These are phyloP conservation scores for Cryptosporidium viatorum DNA, from an alignment of 169 alveolate genomes.

Conservation along the genomic window DNA sequence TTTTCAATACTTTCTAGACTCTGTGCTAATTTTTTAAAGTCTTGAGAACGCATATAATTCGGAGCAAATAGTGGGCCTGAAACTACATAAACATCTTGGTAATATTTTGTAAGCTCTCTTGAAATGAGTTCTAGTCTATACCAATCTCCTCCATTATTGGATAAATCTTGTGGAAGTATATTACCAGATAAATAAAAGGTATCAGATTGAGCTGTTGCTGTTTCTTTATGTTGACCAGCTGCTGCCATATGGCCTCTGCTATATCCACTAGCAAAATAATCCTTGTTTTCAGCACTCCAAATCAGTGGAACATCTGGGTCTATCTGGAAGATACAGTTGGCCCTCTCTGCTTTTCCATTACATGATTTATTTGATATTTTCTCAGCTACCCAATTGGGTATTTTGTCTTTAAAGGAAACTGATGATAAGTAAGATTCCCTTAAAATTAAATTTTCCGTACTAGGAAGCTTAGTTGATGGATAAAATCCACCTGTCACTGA, in stretches of 20 bases:
- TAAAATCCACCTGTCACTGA: conserved; percentile 48
- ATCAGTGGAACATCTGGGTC: conserved; percentile 75
- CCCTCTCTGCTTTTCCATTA: conserved; percentile 62
- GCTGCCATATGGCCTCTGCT: conserved; percentile 76
- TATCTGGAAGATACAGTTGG: conserved; percentile 22
- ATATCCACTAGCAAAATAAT: conserved; percentile 75
- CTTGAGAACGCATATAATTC: conserved; percentile 32
- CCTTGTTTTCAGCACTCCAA: conserved; percentile 76
- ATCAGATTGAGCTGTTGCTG: conserved; percentile 50
- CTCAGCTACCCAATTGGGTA: conserved; percentile 78
- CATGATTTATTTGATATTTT: conserved; percentile 47
- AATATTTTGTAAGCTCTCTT: conserved; percentile 43
- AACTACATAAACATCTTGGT: conserved; percentile 76
- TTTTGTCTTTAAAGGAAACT: conserved; percentile 58
- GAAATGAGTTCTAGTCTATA: conserved; percentile 58
- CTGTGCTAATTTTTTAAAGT: conserved; percentile 24
- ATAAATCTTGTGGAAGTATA: conserved; percentile 73
- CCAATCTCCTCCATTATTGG: conserved; percentile 77
- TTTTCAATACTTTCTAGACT: conserved; percentile 1
- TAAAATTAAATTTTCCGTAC: conserved; percentile 47
- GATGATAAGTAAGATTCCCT: conserved; percentile 71
- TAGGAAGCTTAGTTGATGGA: conserved; percentile 72
- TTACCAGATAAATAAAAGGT: conserved; percentile 74
- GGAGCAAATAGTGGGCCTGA: conserved; percentile 77
- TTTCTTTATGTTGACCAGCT: conserved; percentile 75